Evolutionary conservation across 1,284 basidiomycete genomes (phyloP).

Genomic region (Athelia sp.): DNA sequence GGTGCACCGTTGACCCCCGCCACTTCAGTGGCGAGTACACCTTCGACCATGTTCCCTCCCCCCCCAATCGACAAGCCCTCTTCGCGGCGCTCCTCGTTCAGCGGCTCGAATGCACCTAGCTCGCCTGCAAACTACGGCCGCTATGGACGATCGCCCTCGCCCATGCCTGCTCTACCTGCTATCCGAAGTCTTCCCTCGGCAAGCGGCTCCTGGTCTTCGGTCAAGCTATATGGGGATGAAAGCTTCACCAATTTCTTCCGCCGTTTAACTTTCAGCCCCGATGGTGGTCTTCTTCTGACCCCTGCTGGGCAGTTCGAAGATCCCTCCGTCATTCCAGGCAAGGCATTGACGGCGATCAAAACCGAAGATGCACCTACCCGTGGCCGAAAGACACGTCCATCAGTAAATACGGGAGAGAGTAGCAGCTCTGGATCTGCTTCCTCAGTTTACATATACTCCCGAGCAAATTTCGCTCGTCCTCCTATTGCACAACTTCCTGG

Average conservation of each 20-base stretch:
- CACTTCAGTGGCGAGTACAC: slow-evolving; percentile 50
- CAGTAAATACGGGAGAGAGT: slow-evolving; percentile 28
- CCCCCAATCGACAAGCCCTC: slow-evolving; percentile 60
- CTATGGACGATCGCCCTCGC: slow-evolving; percentile 83
- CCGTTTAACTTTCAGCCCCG: slow-evolving; percentile 89
- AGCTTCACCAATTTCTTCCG: slow-evolving; percentile 96
- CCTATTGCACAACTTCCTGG: slow-evolving; percentile 95
- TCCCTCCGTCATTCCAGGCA: slow-evolving; percentile 55
- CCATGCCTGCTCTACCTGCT: slow-evolving; percentile 86
- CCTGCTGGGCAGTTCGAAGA: slow-evolving; percentile 97
- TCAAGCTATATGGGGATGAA: slow-evolving; percentile 91
- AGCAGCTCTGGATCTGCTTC: slow-evolving; percentile 34
- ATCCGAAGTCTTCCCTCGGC: slow-evolving; percentile 62
- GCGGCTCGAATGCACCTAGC: slow-evolving; percentile 70
- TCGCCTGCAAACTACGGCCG: slow-evolving; percentile 64
- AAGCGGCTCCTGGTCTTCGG: slow-evolving; percentile 41
- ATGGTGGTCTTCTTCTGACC: slow-evolving; percentile 89
- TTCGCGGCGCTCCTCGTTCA: slow-evolving; percentile 86
- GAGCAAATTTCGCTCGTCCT: slow-evolving; percentile 86
- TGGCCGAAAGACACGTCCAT: slow-evolving; percentile 49
- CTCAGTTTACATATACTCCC: slow-evolving; percentile 94
- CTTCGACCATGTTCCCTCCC: slow-evolving; percentile 71
- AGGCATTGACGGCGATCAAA: slow-evolving; percentile 22
- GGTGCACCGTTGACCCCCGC: slow-evolving; percentile 60
- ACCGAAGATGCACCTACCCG: slow-evolving; percentile 42